Conservation (phyloP, 345 rosid species). For the Stellera chamaejasme region DNA sequence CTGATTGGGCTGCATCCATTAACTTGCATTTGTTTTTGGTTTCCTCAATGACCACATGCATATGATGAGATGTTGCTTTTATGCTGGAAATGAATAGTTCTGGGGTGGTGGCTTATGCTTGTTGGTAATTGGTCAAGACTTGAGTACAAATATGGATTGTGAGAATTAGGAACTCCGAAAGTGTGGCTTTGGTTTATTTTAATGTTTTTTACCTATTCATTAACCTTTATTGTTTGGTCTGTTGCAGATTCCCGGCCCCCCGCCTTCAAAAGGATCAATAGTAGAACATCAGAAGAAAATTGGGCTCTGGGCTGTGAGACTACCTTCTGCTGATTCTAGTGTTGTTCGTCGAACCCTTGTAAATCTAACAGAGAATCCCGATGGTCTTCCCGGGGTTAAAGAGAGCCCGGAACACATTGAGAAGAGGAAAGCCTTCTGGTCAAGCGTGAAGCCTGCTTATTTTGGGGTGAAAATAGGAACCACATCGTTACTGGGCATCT, state of each 20-base stretch:
- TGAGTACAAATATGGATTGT: too few species aligned
- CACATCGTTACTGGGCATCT: constrained; percentile 49
- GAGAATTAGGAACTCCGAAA: background rate
- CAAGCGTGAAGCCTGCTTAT: constrained; percentile 58
- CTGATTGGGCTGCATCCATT: too few species aligned
- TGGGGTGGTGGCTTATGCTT: too few species aligned
- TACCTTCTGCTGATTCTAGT: constrained; percentile 77
- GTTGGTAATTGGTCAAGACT: too few species aligned
- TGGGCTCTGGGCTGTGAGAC: constrained; percentile 73
- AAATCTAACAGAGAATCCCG: constrained; percentile 52
- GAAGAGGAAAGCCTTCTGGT: constrained; percentile 67
- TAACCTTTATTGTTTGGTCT: background rate
- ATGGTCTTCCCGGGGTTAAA: constrained; percentile 59
- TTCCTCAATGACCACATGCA: too few species aligned
- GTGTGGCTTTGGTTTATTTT: background rate
- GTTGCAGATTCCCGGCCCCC: constrained; percentile 73
- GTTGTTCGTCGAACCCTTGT: constrained; percentile 75
- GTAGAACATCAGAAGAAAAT: constrained; percentile 62
- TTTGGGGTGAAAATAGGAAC: constrained; percentile 72
- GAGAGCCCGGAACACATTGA: constrained; percentile 51
- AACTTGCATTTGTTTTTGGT: too few species aligned
- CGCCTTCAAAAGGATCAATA: constrained; percentile 46
- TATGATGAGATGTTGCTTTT: too few species aligned
- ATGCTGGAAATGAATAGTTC: too few species aligned
- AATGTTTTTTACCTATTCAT: background rate